Base-by-base conservation (phyloP, 768 basidiomycete genomes). In the Lactarius tabidus region DNA sequence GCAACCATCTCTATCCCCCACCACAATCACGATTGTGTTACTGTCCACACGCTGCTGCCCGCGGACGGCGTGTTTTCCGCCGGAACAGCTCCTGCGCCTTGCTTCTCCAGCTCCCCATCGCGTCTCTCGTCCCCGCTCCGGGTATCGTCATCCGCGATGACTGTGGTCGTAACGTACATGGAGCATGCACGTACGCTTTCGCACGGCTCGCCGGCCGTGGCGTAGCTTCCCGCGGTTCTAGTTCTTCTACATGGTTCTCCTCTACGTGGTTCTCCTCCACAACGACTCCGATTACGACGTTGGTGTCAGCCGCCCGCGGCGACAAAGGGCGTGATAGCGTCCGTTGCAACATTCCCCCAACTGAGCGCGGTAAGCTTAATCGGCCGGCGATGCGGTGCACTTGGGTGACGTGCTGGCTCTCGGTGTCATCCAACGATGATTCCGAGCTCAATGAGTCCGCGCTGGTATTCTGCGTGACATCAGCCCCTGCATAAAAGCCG, bases 361-460 rank as follows among this genome's bases (percentile, higher is more conserved):
- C 67, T 31, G 67, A 65, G 36, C 64, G 67, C 3, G 59, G 59
- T 41, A 69, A 52, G 55, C 59, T 63, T 51, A 60, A 65, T 28
- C 67, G 64, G 23, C 52, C 67, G 2, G 67, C 69, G 54, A 70
- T 70, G 10, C 69, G 69, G 39, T 69, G 69, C 20, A 70, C 67
- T 48, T 70, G 67, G 3, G 69, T 70, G 53, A 63, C 57, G 43
- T 70, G 69, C 31, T 70, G 57, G 55, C 57, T 64, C 39, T 68
- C 69, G 3, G 45, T 36, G 6, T 62, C 60, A 43, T 68, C 69
- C 9, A 62, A 39, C 20, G 61, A 66, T 17, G 68, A 59, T 31
- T 43, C 51, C 10, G 70, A 71, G 17, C 69, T 72, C 55, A 75
- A 69, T 31, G 75, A 74, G 68, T 75, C 75, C 17, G 62, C 66